These are phyloP conservation scores for Cajanus cajan DNA, from an alignment of 306 rosid genomes.

Conservation along the genomic window DNA sequence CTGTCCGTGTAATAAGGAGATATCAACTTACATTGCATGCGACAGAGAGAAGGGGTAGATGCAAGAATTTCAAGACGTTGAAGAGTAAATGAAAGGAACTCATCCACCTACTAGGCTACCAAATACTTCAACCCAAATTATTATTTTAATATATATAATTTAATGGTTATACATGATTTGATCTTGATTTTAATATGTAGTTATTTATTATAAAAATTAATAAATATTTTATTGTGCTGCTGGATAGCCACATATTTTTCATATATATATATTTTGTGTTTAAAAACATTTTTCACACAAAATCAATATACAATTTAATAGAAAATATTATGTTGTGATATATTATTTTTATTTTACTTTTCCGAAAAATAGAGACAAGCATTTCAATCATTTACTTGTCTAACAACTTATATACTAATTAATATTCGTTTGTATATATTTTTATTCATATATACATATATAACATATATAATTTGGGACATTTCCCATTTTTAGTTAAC, in stretches of 20 bases:
- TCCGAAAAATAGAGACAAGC: background rate
- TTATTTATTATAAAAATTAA: no score
- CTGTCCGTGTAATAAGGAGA: background rate
- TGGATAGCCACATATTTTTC: no score
- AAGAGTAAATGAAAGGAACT: constrained; percentile 30
- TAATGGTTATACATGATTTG: no score
- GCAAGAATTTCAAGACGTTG: constrained; percentile 23
- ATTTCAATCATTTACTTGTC: no score
- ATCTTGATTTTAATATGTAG: no score
- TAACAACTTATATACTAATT: no score
- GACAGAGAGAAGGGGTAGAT: constrained; percentile 12
- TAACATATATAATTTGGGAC: background rate
- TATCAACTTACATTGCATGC: background rate
- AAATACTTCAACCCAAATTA: background rate
- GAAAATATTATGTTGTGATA: background rate
- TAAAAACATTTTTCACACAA: background rate
- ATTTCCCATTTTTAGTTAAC: background rate
- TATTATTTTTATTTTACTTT: background rate
- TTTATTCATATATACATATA: no score
- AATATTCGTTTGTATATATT: no score
- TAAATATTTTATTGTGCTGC: no score
- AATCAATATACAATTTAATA: background rate
- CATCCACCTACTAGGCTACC: background rate
- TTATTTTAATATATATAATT: background rate
- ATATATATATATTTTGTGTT: no score